Evolutionary conservation across 495 filamentous ascomycete species (phyloP).

Genomic region (Cladorrhinum samala): DNA sequence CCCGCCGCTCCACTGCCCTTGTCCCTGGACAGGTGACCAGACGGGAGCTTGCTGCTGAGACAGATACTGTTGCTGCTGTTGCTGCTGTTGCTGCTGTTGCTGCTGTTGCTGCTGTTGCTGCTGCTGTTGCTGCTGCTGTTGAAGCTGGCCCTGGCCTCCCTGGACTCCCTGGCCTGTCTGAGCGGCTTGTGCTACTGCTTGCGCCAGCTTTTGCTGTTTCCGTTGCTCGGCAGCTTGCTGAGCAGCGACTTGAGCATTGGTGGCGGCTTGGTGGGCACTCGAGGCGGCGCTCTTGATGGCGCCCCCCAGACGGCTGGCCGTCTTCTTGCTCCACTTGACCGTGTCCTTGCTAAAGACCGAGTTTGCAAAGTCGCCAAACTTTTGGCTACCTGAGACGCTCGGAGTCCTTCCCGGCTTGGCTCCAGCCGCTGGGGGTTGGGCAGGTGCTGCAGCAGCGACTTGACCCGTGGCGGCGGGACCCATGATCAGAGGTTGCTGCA

Average conservation of each 20-base stretch:
- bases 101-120: not conserved
- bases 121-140: constrained; percentile 29
- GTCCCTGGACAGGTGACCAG: not conserved
- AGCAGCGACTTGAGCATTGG: constrained; percentile 9
- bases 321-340: constrained; percentile 25
- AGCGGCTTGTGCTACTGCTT: not conserved
- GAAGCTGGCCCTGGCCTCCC: not conserved
- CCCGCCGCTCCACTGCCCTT: not conserved
- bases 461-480: no score
- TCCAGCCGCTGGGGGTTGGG: not conserved
- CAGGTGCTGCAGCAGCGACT: not conserved
- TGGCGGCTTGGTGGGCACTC: constrained; percentile 11
- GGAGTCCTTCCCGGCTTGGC: not conserved
- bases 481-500: no score
- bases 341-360: constrained; percentile 26
- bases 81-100: not conserved
- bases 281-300: constrained; percentile 19
- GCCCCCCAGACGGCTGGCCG: constrained; percentile 18
- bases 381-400: constrained; percentile 4
- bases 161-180: not conserved
- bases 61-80: not conserved
- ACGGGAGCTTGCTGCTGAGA: not conserved
- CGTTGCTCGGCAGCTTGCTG: constrained; percentile 9
- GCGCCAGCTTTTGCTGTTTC: not conserved
- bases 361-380: constrained; percentile 17